Base-by-base conservation (phyloP, 2,329 filamentous ascomycete species). In the Aspergillus pseudonomiae region DNA sequence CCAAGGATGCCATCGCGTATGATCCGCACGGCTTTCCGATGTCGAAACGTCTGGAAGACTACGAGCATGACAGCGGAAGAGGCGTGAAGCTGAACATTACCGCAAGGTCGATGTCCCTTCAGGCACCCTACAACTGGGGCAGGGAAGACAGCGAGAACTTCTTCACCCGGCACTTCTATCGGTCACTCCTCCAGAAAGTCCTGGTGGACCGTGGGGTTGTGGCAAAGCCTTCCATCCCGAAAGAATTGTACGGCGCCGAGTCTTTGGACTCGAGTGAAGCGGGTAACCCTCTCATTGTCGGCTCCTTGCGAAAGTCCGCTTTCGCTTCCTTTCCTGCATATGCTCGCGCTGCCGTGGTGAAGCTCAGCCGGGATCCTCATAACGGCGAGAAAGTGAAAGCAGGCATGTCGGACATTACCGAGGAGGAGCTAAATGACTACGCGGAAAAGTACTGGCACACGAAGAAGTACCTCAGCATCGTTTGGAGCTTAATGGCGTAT, bases 401-500 rank as follows among this genome's bases (percentile, higher is more conserved):
- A 59, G 89, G 88, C 70, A 88, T 96, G 84, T 83, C 78, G 0
- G 80, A 78, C 21, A 83, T 97, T 65, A 91, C 88, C 0, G 92
- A 96, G 69, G 89, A 89, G 45, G 89, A 94, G 67, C 89, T 98
- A 55, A 82, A 84, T 11, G 77, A 70, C 16, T 99, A 98, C 75
- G 90, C 91, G 72, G 72, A 75, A 11, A 75, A 79, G 48, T 97
- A 90, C 77, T 75, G 77, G 34, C 83, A 84, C 45, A 84, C 90
- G 60, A 92, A 91, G 80, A 91, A 93, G 70, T 91, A 97, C 73
- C 80, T 99, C 45, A 93, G 91, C 73, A 85, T 96, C 9, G 87
- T 96, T 63, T 99, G 95, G 95, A 93, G 88, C 69, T 77, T 99
- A 71, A 99, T 99, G 94, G 94, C 95, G 1, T 97, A 97, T 72